A percentile compares a stretch with the other conserved stretches of the same genome.
Conservation (phyloP, 1,284 basidiomycete species). For the Athelia psychrophila region DNA sequence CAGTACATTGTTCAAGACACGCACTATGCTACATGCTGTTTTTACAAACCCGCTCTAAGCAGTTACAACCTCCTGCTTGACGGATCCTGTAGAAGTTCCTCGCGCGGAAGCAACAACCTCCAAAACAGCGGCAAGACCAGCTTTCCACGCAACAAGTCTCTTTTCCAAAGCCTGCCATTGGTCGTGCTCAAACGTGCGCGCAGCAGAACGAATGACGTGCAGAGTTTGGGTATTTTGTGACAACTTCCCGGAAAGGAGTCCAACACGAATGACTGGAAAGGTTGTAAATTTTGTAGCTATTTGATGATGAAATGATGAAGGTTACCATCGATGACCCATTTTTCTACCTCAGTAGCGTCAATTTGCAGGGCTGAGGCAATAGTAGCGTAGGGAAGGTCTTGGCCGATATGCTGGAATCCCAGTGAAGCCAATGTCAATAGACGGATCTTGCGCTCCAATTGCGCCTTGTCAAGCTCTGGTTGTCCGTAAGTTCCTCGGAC, state of each 20-base stretch:
- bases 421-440: conserved; percentile 80
- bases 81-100: background rate
- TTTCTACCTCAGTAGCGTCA: conserved; percentile 73
- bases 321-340: conserved; percentile 89
- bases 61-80: background rate
- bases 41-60: too few relatives aligned
- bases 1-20: too few relatives aligned
- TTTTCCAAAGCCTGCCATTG: conserved; percentile 87
- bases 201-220: conserved; percentile 74
- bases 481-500: conserved; percentile 1
- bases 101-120: conserved; percentile 65
- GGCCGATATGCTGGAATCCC: conserved; percentile 74
- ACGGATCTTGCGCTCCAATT: conserved; percentile 80
- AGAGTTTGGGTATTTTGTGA: conserved; percentile 80
- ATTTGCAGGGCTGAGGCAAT: conserved; percentile 73
- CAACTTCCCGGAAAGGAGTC: conserved; percentile 81
- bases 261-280: conserved; percentile 75
- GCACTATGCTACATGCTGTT: too few relatives aligned
- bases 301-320: conserved; percentile 14
- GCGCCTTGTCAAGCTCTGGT: conserved; percentile 47
- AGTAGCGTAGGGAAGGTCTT: conserved; percentile 72
- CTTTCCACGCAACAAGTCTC: conserved; percentile 80
- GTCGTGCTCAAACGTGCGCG: conserved; percentile 72
- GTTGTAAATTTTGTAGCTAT: conserved; percentile 3
- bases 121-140: conserved; percentile 62